Percentiles rank a stretch among this genome's conserved stretches.
phyloP scores from a whole-genome alignment of 768 basidiomycete genomes.

The Pholiota molesta region DNA sequence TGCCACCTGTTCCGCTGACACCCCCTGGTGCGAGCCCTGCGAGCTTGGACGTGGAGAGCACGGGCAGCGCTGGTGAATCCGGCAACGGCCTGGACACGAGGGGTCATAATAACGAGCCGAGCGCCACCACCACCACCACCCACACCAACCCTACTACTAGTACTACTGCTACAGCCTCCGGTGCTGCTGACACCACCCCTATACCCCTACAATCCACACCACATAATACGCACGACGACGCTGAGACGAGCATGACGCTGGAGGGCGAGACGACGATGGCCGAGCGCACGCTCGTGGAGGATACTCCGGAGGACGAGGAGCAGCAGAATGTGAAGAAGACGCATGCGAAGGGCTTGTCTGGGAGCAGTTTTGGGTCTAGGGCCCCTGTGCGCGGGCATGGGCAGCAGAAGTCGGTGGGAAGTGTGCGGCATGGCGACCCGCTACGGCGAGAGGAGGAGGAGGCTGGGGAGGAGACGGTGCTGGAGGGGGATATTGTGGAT shows the following conservation, averaged over 20 bases:
- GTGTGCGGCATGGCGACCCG: slow-evolving; percentile 16
- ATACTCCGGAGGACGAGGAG: slow-evolving; percentile 17
- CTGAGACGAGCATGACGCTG: slow-evolving; percentile 14
- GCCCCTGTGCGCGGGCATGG: slow-evolving; percentile 1
- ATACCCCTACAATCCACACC: background rate
- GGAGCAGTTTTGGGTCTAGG: slow-evolving; percentile 16
- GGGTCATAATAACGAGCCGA: background rate
- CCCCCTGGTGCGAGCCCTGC: background rate
- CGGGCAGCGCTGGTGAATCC: background rate
- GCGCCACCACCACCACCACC: background rate
- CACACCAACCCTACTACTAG: background rate
- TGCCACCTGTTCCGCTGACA: background rate
- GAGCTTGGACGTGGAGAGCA: background rate
- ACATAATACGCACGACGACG: background rate
- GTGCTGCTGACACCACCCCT: background rate
- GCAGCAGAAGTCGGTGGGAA: slow-evolving; percentile 4
- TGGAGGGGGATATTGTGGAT: background rate
- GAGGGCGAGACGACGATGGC: slow-evolving; percentile 23
- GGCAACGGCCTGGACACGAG: background rate
- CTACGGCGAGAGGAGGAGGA: slow-evolving; percentile 17
- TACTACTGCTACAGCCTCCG: background rate
- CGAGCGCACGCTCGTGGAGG: slow-evolving; percentile 29
- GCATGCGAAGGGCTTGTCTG: slow-evolving; percentile 21
- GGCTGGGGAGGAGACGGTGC: slow-evolving; percentile 3
- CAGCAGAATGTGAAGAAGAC: slow-evolving; percentile 10